Percentiles rank a stretch among this genome's conserved stretches.
Evolutionary conservation across 1,139 yeast species (phyloP).

Genomic region (Yamadazyma atmosphaerica): DNA sequence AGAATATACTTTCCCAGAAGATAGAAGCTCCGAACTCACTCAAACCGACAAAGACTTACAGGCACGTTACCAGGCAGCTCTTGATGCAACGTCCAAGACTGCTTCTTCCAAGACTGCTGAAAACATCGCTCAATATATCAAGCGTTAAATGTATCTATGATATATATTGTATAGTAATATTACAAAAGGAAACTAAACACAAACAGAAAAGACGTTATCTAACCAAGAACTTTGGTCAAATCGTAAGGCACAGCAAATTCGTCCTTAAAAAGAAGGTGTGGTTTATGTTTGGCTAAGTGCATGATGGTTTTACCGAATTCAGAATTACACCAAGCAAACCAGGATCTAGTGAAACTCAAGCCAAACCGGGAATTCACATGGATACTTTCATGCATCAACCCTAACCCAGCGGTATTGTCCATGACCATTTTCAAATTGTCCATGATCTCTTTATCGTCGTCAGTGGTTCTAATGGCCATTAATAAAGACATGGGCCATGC

Average conservation of each 20-base stretch:
- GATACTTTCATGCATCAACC: conserved; percentile 83
- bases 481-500: conserved; percentile 93
- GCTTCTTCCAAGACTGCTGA: conserved; percentile 70
- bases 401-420: conserved; percentile 67
- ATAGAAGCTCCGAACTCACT: conserved; percentile 61
- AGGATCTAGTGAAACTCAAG: conserved; percentile 60
- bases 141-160: conserved; percentile 16
- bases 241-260: conserved; percentile 33
- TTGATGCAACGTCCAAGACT: conserved; percentile 60
- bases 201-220: not conserved
- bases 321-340: conserved; percentile 96
- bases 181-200: too few species aligned
- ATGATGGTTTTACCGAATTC: conserved; percentile 85
- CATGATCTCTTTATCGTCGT: conserved; percentile 67
- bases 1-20: conserved; percentile 77
- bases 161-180: not conserved
- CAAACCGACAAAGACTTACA: conserved; percentile 55
- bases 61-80: conserved; percentile 70
- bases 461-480: conserved; percentile 70
- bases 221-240: conserved; percentile 23
- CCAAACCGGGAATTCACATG: conserved; percentile 60
- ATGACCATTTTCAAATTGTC: conserved; percentile 51
- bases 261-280: conserved; percentile 63
- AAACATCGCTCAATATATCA: conserved; percentile 66
- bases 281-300: conserved; percentile 71